Evolutionary conservation across 495 filamentous ascomycete genomes (phyloP).

Genomic region (Amphirosellinia nigrospora): DNA sequence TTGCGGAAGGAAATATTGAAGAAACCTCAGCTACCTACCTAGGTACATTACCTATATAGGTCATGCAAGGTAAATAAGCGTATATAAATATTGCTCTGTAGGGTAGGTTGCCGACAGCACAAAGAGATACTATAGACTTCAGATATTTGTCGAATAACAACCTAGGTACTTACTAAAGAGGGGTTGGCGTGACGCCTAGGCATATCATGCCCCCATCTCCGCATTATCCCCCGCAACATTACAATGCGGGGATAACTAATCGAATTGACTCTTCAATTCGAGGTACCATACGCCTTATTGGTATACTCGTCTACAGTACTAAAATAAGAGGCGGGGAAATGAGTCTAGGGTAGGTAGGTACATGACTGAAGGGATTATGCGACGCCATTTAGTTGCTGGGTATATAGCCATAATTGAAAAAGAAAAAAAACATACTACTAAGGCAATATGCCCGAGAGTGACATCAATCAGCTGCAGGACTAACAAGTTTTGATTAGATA

Average conservation of each 20-base stretch:
- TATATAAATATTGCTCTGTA: neutral
- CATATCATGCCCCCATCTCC: too few species aligned
- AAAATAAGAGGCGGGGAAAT: neutral
- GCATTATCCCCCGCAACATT: too few species aligned
- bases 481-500: constrained; percentile 8
- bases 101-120: too few species aligned
- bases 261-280: neutral
- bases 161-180: too few species aligned
- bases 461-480: constrained; percentile 19
- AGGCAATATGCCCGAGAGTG: constrained; percentile 14
- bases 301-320: too few species aligned
- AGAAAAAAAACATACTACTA: constrained; percentile 7
- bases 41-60: too few species aligned
- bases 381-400: neutral
- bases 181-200: too few species aligned
- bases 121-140: too few species aligned
- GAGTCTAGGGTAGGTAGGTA: neutral
- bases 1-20: neutral
- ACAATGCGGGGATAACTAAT: too few species aligned
- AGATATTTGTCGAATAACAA: too few species aligned
- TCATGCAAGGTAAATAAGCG: neutral
- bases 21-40: too few species aligned
- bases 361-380: neutral
- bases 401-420: neutral
- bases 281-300: neutral